phyloP scores from a whole-genome alignment of 768 basidiomycete genomes.

The Tylopilus balloui region DNA sequence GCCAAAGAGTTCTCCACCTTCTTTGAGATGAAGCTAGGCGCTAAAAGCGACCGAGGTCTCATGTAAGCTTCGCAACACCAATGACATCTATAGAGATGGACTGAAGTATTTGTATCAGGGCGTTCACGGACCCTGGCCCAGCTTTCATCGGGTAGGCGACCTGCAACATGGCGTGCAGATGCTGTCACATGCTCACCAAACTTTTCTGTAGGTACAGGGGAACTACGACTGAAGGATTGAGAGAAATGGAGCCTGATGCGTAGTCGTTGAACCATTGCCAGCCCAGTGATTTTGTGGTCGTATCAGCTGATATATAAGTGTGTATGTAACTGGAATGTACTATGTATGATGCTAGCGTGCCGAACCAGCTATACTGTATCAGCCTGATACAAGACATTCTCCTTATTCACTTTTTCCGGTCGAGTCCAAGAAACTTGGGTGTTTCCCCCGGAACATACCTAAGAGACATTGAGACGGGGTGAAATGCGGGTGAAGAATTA shows the following conservation, averaged over 20 bases:
- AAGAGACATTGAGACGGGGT: neutral
- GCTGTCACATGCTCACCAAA: neutral
- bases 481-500: neutral
- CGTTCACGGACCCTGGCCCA: slow-evolving; percentile 26
- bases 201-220: slow-evolving; percentile 10
- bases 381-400: too few species aligned
- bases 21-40: slow-evolving; percentile 50
- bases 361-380: too few species aligned
- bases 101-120: slow-evolving; percentile 8
- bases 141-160: slow-evolving; percentile 23
- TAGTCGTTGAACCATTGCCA: too few species aligned
- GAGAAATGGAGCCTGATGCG: neutral
- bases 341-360: too few species aligned
- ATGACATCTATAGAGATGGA: neutral
- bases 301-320: too few species aligned
- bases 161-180: neutral
- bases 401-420: too few species aligned
- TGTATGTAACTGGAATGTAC: too few species aligned
- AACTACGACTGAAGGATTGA: slow-evolving; percentile 11
- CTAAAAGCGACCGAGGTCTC: slow-evolving; percentile 52
- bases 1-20: slow-evolving; percentile 52
- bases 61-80: slow-evolving; percentile 37
- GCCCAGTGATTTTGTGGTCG: too few species aligned
- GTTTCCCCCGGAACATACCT: neutral
- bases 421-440: neutral